phyloP scores from a whole-genome alignment of 176 grass and related monocot species.

The Aegilops bicornis region DNA sequence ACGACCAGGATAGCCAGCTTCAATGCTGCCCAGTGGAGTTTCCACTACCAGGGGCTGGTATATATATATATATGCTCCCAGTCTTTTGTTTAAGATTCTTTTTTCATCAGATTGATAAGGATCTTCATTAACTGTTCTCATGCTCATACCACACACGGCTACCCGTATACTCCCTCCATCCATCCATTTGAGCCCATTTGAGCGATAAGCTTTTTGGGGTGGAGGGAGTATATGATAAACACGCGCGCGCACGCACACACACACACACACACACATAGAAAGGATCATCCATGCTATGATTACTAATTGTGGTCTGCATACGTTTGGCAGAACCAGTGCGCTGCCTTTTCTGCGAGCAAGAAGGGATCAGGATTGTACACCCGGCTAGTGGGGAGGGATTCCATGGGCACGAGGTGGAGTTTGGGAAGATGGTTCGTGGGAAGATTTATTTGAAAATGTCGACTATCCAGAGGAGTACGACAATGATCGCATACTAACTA shows the following conservation, averaged over 20 bases:
- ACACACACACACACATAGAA: not conserved
- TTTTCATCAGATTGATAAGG: not conserved
- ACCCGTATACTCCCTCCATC: too few species aligned
- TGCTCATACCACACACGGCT: not conserved
- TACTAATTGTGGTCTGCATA: not conserved
- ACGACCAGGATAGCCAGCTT: too few species aligned
- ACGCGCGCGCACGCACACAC: too few species aligned
- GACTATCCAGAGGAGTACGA: not conserved
- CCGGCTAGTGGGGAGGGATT: not conserved
- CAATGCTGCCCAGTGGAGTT: too few species aligned
- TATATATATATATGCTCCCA: too few species aligned
- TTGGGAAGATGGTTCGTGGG: not conserved
- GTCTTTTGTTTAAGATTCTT: not conserved
- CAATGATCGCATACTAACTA: not conserved
- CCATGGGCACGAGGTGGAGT: not conserved
- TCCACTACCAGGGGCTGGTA: too few species aligned
- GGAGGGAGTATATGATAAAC: too few species aligned
- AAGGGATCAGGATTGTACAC: constrained; percentile 1
- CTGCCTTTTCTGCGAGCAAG: not conserved
- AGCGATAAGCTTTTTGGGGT: too few species aligned
- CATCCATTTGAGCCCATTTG: too few species aligned
- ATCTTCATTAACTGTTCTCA: not conserved
- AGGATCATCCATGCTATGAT: not conserved
- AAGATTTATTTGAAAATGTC: not conserved
- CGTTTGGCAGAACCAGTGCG: not conserved